Conservation (phyloP, 2,329 filamentous ascomycete genomes). For the Samsoniella hepiali region DNA sequence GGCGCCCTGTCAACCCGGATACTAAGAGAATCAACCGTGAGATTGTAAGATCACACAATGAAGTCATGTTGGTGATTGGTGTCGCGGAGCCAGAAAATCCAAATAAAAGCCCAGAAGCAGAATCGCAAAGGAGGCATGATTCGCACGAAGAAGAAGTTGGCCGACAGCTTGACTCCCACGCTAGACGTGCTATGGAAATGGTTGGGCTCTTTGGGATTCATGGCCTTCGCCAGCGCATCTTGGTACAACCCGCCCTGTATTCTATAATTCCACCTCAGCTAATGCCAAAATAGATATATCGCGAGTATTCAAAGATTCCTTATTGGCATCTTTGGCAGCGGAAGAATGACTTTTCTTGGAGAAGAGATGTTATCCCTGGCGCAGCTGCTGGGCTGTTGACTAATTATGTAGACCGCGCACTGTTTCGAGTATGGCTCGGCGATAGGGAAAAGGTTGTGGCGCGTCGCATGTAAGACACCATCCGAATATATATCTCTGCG, state of each 20-base stretch:
- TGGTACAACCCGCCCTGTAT: constrained; percentile 36
- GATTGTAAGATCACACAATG: constrained; percentile 58
- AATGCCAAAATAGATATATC: constrained; percentile 45
- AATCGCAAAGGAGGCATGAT: constrained; percentile 42
- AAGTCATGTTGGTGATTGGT: constrained; percentile 61
- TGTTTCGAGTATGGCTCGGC: constrained; percentile 27
- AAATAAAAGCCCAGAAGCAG: constrained; percentile 36
- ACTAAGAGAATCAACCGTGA: constrained; percentile 55
- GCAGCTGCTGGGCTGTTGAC: constrained; percentile 30
- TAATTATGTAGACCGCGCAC: constrained; percentile 28
- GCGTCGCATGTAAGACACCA: constrained; percentile 28
- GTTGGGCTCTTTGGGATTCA: constrained; percentile 51
- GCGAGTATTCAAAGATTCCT: constrained; percentile 45
- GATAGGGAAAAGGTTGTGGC: constrained; percentile 25
- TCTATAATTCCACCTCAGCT: constrained; percentile 7
- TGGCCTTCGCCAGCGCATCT: constrained; percentile 51
- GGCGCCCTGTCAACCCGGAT: constrained; percentile 53
- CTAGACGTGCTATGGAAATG: constrained; percentile 35
- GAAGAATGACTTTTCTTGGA: constrained; percentile 31
- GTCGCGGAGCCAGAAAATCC: constrained; percentile 57
- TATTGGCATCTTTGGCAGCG: constrained; percentile 43
- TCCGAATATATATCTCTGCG: neutral
- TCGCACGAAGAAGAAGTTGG: constrained; percentile 48
- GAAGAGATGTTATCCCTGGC: constrained; percentile 32
- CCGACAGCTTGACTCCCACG: constrained; percentile 34